Conservation (phyloP, 2,329 filamentous ascomycete species). For the Cladosporium oxysporum region DNA sequence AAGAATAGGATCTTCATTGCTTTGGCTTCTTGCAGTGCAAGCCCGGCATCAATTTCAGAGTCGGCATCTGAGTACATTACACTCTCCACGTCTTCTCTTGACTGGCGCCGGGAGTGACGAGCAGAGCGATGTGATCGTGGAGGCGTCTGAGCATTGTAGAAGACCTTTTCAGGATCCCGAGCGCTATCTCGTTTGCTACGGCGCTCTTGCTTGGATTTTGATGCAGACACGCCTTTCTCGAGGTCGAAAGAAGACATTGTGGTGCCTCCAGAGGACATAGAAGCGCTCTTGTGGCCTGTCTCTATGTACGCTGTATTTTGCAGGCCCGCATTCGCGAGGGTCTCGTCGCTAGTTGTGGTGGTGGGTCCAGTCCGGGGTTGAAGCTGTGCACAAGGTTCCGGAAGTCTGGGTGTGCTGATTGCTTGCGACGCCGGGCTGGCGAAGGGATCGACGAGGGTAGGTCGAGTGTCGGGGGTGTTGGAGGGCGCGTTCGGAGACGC, state of each 20-base stretch:
- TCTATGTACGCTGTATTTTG: background rate
- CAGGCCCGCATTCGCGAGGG: constrained; percentile 2
- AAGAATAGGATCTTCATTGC: constrained; percentile 52
- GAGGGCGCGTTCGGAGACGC: constrained; percentile 5
- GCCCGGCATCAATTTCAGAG: constrained; percentile 41
- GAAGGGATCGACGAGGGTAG: constrained; percentile 16
- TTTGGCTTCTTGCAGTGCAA: constrained; percentile 45
- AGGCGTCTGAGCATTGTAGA: constrained; percentile 24
- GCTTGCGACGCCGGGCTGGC: constrained; percentile 15
- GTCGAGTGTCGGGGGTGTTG: background rate
- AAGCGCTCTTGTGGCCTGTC: constrained; percentile 27
- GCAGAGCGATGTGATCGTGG: constrained; percentile 16
- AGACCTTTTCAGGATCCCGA: constrained; percentile 32
- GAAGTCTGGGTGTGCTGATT: constrained; percentile 9
- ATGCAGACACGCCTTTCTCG: constrained; percentile 31
- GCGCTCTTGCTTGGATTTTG: constrained; percentile 22
- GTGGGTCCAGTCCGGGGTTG: constrained; percentile 6
- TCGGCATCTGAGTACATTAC: constrained; percentile 30
- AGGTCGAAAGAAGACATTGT: constrained; percentile 34
- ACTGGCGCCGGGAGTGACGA: constrained; percentile 18
- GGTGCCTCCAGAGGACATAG: constrained; percentile 34
- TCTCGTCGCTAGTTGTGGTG: background rate
- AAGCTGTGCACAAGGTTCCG: constrained; percentile 17
- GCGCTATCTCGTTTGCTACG: constrained; percentile 21
- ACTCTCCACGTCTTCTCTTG: constrained; percentile 22